A percentile compares a stretch with the other conserved stretches of the same genome.
These are phyloP conservation scores for Collybiopsis luxurians DNA, from an alignment of 768 basidiomycete species.

Conservation along the genomic window DNA sequence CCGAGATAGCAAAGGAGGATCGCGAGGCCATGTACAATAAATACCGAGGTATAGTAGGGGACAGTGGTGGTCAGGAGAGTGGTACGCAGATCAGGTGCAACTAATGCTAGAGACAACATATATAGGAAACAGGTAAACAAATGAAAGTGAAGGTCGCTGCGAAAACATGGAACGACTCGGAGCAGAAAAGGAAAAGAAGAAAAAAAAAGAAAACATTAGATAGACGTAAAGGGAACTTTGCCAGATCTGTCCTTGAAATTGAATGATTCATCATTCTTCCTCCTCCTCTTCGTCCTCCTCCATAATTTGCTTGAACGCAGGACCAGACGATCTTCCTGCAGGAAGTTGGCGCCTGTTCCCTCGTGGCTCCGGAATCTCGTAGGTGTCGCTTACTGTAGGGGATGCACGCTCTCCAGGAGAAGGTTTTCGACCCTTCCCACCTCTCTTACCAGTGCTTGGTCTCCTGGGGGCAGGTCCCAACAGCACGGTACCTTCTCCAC, in stretches of 20 bases:
- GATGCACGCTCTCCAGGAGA: conserved; percentile 61
- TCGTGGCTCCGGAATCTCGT: conserved; percentile 48
- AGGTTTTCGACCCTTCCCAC: conserved; percentile 28
- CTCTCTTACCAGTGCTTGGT: conserved; percentile 28
- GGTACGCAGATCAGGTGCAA: no score
- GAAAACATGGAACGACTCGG: neutral
- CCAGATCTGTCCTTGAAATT: neutral
- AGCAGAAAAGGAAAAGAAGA: conserved; percentile 5
- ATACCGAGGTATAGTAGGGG: no score
- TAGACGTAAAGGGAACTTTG: neutral
- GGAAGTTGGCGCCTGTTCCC: conserved; percentile 70
- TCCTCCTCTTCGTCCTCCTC: conserved; percentile 89
- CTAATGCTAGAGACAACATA: no score
- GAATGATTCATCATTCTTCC: conserved; percentile 33
- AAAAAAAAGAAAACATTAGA: conserved; percentile 9
- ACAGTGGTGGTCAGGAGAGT: no score
- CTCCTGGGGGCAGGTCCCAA: conserved; percentile 53
- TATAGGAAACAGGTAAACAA: no score
- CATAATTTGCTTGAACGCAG: conserved; percentile 71
- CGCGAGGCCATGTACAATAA: no score
- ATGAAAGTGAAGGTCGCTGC: no score
- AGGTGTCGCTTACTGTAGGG: conserved; percentile 55
- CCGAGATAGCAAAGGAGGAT: no score
- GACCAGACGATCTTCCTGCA: conserved; percentile 54
- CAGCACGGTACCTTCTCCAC: conserved; percentile 37